Evolutionary conservation across 768 basidiomycete genomes (phyloP).

Genomic region (Leucosporidium scottii): DNA sequence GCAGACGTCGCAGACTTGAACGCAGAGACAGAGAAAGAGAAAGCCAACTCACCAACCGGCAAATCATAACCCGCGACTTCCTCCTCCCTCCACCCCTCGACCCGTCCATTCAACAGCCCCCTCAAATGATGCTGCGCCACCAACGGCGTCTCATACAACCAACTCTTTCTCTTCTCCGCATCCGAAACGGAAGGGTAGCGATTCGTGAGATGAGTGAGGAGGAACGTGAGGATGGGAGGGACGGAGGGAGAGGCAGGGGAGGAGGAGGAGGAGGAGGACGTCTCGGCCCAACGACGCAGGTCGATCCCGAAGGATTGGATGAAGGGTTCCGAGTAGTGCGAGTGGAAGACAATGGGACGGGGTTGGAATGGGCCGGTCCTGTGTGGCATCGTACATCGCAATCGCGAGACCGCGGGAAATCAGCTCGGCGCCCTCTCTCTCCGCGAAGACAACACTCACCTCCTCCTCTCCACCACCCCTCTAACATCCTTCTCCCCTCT

Average conservation of each 20-base stretch:
- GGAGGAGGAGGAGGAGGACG: constrained; percentile 45
- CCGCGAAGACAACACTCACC: neutral
- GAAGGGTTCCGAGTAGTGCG: constrained; percentile 29
- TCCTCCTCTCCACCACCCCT: constrained; percentile 18
- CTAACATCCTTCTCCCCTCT: constrained; percentile 19
- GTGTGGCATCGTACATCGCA: too few species aligned
- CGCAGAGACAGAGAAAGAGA: constrained; percentile 41
- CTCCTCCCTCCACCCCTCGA: constrained; percentile 45
- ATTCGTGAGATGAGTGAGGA: constrained; percentile 58
- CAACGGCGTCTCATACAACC: constrained; percentile 89
- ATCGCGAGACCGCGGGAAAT: too few species aligned
- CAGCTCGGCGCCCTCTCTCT: too few species aligned
- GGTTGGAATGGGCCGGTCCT: constrained; percentile 89
- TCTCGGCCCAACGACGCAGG: constrained; percentile 27
- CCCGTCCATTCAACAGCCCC: constrained; percentile 60
- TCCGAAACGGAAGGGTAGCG: constrained; percentile 61
- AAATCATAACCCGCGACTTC: constrained; percentile 9
- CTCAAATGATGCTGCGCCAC: constrained; percentile 75
- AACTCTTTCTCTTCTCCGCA: constrained; percentile 75
- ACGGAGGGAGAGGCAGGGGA: constrained; percentile 49
- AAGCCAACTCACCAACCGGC: constrained; percentile 27
- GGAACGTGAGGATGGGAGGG: constrained; percentile 64
- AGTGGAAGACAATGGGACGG: constrained; percentile 62
- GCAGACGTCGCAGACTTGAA: too few species aligned
- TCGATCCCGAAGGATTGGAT: constrained; percentile 28